Evolutionary conservation across 257 asterid genomes (phyloP).

Genomic region (Nicotiana attenuata): DNA sequence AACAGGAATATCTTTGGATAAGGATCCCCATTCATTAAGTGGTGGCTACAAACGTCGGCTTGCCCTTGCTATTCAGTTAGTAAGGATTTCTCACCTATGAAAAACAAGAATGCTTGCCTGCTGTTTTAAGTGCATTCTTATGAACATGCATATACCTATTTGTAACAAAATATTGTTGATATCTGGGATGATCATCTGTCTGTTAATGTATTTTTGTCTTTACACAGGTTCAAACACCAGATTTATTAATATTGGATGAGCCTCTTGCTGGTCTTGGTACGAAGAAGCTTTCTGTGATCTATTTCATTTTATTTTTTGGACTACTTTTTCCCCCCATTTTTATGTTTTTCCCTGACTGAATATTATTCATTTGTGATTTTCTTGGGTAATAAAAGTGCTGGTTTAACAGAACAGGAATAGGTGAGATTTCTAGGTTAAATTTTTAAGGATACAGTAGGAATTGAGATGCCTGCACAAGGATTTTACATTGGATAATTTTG

Average conservation of each 20-base stretch:
- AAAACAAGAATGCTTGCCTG: background rate
- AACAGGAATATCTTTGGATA: conserved; percentile 63
- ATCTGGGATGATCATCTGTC: conserved; percentile 19
- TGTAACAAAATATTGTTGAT: background rate
- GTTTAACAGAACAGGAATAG: background rate
- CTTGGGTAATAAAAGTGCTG: background rate
- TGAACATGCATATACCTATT: background rate
- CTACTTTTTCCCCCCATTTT: background rate
- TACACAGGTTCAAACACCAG: conserved; percentile 84
- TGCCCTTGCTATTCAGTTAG: conserved; percentile 89
- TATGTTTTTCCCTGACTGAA: background rate
- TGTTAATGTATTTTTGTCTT: conserved; percentile 18
- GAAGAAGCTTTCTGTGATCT: conserved; percentile 17
- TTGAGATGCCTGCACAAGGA: background rate
- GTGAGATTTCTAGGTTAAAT: conserved; percentile 4
- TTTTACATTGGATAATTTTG: background rate
- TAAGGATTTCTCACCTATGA: conserved; percentile 32
- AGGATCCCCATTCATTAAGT: conserved; percentile 82
- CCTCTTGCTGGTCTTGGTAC: conserved; percentile 99
- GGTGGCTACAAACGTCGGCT: conserved; percentile 97
- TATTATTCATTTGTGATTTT: background rate
- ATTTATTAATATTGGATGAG: conserved; percentile 77
- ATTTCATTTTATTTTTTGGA: conserved; percentile 1
- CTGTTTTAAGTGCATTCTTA: background rate
- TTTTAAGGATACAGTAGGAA: background rate